These are phyloP conservation scores for Eleusine indica DNA, from an alignment of 176 grass and related monocot species.

Conservation along the genomic window DNA sequence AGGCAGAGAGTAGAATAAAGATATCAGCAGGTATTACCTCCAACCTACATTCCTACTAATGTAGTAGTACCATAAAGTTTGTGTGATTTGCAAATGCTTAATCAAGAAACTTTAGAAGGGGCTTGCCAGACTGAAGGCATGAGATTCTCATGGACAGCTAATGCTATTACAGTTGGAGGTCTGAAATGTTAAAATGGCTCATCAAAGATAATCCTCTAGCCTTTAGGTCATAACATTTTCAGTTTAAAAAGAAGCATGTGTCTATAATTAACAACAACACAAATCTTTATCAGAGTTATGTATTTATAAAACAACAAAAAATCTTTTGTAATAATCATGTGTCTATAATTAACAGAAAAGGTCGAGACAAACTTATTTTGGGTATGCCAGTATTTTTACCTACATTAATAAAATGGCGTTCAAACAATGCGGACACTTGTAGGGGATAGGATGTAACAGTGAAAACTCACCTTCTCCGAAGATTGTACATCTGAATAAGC, in stretches of 20 bases:
- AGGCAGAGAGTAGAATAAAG: slow-evolving; percentile 6
- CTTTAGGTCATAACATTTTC: slow-evolving; percentile 2
- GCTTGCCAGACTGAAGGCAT: background rate
- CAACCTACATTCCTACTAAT: background rate
- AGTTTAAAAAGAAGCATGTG: slow-evolving; percentile 9
- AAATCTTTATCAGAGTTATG: background rate
- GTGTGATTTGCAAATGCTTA: slow-evolving; percentile 23
- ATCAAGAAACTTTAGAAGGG: slow-evolving; percentile 16
- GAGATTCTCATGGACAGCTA: background rate
- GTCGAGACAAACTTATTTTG: background rate
- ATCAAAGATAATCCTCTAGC: background rate
- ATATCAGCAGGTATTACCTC: slow-evolving; percentile 6
- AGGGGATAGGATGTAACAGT: background rate
- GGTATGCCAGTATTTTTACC: background rate
- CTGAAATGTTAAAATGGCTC: slow-evolving; percentile 3
- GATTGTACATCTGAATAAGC: too few relatives aligned
- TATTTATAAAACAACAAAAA: too few relatives aligned
- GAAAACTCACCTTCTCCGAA: slow-evolving; percentile 9
- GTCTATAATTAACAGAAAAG: background rate
- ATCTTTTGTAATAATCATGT: too few relatives aligned
- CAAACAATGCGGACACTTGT: background rate
- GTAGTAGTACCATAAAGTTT: background rate
- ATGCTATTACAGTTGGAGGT: background rate
- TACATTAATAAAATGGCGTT: background rate
- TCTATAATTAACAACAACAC: background rate